Percentiles rank a stretch among this genome's conserved stretches.
Evolutionary conservation across 208 protist species (phyloP).

Genomic region (Leishmania gerbilli): DNA sequence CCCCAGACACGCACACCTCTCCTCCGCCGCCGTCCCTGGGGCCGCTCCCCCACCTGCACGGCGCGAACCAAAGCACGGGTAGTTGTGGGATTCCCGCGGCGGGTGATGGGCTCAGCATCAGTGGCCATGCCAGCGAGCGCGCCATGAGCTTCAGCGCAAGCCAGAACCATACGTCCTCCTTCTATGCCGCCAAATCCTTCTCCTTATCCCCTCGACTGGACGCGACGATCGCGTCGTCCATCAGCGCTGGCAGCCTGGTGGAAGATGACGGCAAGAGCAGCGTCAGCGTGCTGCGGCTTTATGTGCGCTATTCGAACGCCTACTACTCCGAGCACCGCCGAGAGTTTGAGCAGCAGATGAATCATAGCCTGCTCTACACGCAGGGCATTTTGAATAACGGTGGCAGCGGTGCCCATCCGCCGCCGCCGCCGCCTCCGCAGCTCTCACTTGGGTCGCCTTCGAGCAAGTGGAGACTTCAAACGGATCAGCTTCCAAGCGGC

Average conservation of each 20-base stretch:
- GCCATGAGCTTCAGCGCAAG: not conserved
- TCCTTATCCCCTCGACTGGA: not conserved
- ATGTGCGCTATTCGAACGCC: constrained; percentile 75
- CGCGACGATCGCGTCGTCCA: not conserved
- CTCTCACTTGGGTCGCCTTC: constrained; percentile 8
- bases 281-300: constrained; percentile 68
- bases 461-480: not conserved
- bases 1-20: not conserved
- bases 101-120: not conserved
- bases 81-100: not conserved
- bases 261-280: constrained; percentile 47
- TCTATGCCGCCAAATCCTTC: not conserved
- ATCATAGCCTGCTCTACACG: not conserved
- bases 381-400: constrained; percentile 2
- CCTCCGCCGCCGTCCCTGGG: not conserved
- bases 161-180: not conserved
- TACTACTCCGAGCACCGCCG: constrained; percentile 25
- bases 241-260: not conserved
- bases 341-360: constrained; percentile 21
- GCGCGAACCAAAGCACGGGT: not conserved
- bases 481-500: not conserved
- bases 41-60: not conserved
- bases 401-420: not conserved
- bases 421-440: not conserved
- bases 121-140: not conserved